A percentile compares a stretch with the other conserved stretches of the same genome.
phyloP scores from a whole-genome alignment of 2,329 filamentous ascomycete genomes.

The Fusarium subglutinans region DNA sequence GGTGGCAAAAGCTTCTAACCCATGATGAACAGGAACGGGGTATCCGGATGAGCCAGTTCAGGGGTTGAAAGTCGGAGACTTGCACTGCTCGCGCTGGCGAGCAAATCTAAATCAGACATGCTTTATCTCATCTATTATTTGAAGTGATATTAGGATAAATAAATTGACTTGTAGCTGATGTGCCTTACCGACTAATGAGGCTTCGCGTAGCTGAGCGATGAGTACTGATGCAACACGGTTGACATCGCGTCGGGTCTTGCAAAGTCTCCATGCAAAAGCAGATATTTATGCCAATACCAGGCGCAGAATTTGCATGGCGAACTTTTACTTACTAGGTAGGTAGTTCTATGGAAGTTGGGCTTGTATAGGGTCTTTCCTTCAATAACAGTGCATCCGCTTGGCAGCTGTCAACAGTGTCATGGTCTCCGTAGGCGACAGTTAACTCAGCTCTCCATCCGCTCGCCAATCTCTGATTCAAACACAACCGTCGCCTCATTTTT shows the following conservation, averaged over 20 bases:
- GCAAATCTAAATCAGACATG: neutral
- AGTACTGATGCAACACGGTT: neutral
- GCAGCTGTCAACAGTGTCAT: neutral
- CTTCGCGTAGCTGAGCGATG: fast-evolving
- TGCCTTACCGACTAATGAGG: fast-evolving
- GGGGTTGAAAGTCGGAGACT: neutral
- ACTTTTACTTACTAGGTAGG: too few relatives aligned
- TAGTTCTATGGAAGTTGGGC: too few relatives aligned
- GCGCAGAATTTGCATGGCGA: fast-evolving
- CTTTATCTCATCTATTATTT: fast-evolving
- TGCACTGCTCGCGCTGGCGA: neutral
- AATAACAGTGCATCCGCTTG: neutral
- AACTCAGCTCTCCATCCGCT: too few relatives aligned
- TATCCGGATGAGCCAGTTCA: neutral
- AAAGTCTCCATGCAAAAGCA: neutral
- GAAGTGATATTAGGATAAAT: fast-evolving
- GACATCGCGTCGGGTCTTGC: too few relatives aligned
- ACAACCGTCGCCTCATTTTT: neutral
- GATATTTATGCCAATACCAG: neutral
- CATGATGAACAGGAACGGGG: neutral
- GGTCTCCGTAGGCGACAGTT: neutral
- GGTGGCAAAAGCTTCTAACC: too few relatives aligned
- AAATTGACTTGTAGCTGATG: fast-evolving
- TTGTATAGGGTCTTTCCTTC: neutral
- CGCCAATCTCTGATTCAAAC: too few relatives aligned